Evolutionary conservation across 2,329 filamentous ascomycete species (phyloP).

Genomic region (Hypoxylon sp.): DNA sequence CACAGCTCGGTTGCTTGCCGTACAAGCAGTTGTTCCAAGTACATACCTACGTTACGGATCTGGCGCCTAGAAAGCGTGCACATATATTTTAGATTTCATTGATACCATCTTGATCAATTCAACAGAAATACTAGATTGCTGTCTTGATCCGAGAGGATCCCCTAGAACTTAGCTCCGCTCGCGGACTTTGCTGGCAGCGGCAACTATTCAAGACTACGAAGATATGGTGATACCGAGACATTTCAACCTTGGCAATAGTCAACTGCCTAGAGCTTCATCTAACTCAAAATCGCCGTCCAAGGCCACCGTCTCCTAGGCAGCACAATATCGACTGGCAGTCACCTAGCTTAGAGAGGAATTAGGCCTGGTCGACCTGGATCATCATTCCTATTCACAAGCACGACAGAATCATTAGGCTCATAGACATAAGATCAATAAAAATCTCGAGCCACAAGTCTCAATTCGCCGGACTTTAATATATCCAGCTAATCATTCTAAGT

Average conservation of each 20-base stretch:
- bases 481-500: constrained; percentile 27
- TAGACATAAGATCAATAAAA: not conserved
- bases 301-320: not conserved
- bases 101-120: constrained; percentile 7
- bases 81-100: not conserved
- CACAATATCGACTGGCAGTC: too few species aligned
- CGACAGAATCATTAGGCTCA: not conserved
- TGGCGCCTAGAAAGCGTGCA: not conserved
- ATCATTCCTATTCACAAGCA: not conserved
- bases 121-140: too few species aligned
- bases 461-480: not conserved
- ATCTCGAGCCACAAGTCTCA: not conserved
- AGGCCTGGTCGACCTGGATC: not conserved
- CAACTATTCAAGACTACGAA: not conserved
- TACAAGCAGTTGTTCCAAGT: not conserved
- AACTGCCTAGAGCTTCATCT: too few species aligned
- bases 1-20: too few species aligned
- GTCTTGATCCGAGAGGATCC: not conserved
- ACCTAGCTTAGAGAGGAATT: not conserved
- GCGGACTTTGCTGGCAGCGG: too few species aligned
- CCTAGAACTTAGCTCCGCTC: too few species aligned
- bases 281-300: not conserved
- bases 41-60: not conserved
- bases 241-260: not conserved
- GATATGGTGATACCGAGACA: not conserved